Conservation (phyloP, 2,329 filamentous ascomycete species). For the Grosmannia clavigera region DNA sequence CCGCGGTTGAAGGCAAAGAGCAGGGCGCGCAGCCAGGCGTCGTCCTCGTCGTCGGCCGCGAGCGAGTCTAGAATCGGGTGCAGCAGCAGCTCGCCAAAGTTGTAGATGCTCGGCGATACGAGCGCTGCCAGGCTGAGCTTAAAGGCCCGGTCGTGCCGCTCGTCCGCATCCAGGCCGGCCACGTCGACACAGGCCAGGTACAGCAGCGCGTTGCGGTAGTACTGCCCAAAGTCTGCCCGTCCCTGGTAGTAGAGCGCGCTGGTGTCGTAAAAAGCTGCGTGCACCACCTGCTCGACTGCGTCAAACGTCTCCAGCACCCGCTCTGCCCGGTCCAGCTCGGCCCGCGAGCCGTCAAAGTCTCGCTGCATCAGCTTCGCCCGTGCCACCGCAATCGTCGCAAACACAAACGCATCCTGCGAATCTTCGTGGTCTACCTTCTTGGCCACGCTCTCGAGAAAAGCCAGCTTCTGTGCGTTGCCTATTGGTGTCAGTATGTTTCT, state of each 20-base stretch:
- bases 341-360: constrained; percentile 70
- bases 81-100: constrained; percentile 96
- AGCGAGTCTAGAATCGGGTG: constrained; percentile 91
- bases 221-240: constrained; percentile 86
- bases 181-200: constrained; percentile 95
- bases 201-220: constrained; percentile 94
- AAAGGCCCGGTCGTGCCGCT: constrained; percentile 76
- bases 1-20: constrained; percentile 96
- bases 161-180: constrained; percentile 55
- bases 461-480: constrained; percentile 80
- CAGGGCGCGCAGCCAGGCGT: constrained; percentile 87
- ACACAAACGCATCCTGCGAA: constrained; percentile 92
- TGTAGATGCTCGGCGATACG: constrained; percentile 93
- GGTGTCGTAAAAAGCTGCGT: constrained; percentile 91
- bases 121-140: constrained; percentile 87
- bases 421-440: constrained; percentile 83
- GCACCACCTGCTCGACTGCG: constrained; percentile 87
- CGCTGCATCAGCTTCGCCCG: constrained; percentile 71
- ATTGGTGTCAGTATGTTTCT: not conserved
- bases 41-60: constrained; percentile 35
- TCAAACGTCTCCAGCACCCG: constrained; percentile 83
- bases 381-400: constrained; percentile 82
- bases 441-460: constrained; percentile 72
- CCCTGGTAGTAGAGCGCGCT: constrained; percentile 93
- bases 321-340: constrained; percentile 79